Conservation (phyloP, 306 rosid species). For the Castanea crenata region DNA sequence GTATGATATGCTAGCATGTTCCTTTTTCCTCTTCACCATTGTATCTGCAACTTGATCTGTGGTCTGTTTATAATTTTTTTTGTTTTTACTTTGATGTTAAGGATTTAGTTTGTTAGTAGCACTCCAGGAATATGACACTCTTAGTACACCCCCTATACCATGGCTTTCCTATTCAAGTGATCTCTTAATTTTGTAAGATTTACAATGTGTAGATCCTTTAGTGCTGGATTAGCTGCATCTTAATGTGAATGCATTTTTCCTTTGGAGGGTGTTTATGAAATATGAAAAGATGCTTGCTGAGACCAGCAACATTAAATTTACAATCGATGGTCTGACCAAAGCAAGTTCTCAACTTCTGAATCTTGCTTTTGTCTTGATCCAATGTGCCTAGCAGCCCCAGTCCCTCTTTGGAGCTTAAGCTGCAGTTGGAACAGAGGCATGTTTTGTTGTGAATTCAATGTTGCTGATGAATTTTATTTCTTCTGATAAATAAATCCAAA, state of each 20-base stretch:
- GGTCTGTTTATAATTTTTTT: neutral
- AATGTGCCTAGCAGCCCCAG: neutral
- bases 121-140: neutral
- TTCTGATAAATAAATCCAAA: too few species aligned
- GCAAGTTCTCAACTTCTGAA: neutral
- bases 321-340: constrained; percentile 3
- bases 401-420: neutral
- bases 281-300: constrained; percentile 25
- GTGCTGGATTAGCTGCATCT: constrained; percentile 20
- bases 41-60: neutral
- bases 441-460: neutral
- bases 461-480: neutral
- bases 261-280: neutral
- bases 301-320: constrained; percentile 14
- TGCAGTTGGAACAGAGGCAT: neutral
- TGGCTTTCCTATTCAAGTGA: neutral
- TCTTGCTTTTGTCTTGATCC: constrained; percentile 13
- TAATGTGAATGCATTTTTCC: constrained; percentile 13
- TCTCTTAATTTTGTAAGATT: neutral
- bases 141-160: neutral
- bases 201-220: neutral
- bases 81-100: neutral
- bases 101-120: neutral
- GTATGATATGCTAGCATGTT: neutral
- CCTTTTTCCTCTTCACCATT: neutral